Conservation (phyloP, 2,329 filamentous ascomycete genomes). For the Sarocladium strictum region DNA sequence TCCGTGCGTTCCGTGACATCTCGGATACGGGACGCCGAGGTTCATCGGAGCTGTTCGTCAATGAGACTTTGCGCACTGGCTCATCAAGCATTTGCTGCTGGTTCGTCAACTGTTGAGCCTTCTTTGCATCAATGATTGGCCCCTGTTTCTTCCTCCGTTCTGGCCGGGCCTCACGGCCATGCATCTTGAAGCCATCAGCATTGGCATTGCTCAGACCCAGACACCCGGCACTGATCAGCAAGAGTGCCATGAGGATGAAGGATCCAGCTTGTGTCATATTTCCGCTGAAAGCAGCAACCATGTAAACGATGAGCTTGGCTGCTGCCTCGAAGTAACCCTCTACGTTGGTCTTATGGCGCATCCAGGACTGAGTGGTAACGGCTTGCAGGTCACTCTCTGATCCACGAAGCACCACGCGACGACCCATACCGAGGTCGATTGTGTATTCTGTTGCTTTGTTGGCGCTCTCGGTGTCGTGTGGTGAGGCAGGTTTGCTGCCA, state of each 20-base stretch:
- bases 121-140: constrained; percentile 1
- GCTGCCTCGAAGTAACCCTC: constrained; percentile 47
- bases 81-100: neutral
- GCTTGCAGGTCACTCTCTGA: constrained; percentile 50
- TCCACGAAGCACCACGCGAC: constrained; percentile 48
- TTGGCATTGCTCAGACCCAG: constrained; percentile 49
- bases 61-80: neutral
- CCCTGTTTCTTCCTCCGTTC: constrained; percentile 12
- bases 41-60: neutral
- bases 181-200: constrained; percentile 41
- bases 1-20: neutral
- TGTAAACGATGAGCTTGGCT: constrained; percentile 52
- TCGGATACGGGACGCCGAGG: neutral
- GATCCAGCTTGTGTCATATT: constrained; percentile 49
- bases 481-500: neutral
- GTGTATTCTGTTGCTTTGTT: constrained; percentile 34
- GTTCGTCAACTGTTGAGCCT: constrained; percentile 4
- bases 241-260: constrained; percentile 42
- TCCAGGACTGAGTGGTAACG: constrained; percentile 51
- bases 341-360: constrained; percentile 42
- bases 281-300: constrained; percentile 47
- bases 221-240: constrained; percentile 46
- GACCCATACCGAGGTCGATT: constrained; percentile 45
- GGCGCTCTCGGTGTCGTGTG: neutral
- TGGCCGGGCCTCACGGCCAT: constrained; percentile 38